Conservation (phyloP, 805 yeast genomes). For the Candida anglica region DNA sequence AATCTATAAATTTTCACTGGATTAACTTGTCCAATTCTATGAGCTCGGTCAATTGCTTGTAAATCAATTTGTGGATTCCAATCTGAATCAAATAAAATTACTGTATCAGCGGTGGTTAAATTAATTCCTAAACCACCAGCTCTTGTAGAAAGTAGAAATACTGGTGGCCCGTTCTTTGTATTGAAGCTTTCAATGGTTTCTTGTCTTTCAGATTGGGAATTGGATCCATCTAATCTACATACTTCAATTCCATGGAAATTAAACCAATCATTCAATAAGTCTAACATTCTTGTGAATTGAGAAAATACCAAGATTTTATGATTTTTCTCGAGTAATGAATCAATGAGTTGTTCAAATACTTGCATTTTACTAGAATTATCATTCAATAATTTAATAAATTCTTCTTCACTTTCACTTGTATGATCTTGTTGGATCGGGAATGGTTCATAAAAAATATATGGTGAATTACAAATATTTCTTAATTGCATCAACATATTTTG, state of each 20-base stretch:
- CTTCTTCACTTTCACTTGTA: slow-evolving; percentile 3
- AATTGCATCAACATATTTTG: slow-evolving; percentile 79
- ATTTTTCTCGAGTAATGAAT: slow-evolving; percentile 39
- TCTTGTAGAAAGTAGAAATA: slow-evolving; percentile 81
- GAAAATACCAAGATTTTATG: slow-evolving; percentile 82
- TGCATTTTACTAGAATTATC: slow-evolving; percentile 70
- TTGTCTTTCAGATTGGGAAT: slow-evolving; percentile 62
- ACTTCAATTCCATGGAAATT: slow-evolving; percentile 40
- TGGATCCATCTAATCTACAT: slow-evolving; percentile 75
- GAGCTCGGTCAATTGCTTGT: slow-evolving; percentile 95
- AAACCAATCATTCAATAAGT: slow-evolving; percentile 74
- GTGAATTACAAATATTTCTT: slow-evolving; percentile 80
- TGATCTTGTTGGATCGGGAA: slow-evolving; percentile 46
- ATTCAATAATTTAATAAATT: slow-evolving; percentile 28
- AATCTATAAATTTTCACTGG: slow-evolving; percentile 83
- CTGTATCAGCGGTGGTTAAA: slow-evolving; percentile 83
- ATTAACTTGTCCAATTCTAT: slow-evolving; percentile 82
- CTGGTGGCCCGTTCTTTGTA: slow-evolving; percentile 16
- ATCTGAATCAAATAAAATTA: slow-evolving; percentile 84
- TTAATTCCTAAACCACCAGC: slow-evolving; percentile 96
- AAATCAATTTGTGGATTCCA: slow-evolving; percentile 98
- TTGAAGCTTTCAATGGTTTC: slow-evolving; percentile 55
- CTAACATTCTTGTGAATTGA: slow-evolving; percentile 83
- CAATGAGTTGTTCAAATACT: slow-evolving; percentile 59
- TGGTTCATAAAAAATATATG: slow-evolving; percentile 80